phyloP scores from a whole-genome alignment of 2,329 filamentous ascomycete species.

The Tolypocladium cylindrosporum region DNA sequence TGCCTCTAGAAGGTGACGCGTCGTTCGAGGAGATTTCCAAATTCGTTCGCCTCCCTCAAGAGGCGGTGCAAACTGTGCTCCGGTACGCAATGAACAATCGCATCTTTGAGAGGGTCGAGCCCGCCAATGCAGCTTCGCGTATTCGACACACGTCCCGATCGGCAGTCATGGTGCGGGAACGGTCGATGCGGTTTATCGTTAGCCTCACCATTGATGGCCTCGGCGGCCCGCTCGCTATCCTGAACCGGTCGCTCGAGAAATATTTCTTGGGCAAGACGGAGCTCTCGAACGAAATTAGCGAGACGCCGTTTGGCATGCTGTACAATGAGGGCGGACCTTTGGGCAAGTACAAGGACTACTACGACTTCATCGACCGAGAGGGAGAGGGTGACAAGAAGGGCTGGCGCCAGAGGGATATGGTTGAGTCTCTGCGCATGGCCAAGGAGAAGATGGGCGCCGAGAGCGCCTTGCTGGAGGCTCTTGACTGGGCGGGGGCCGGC shows the following conservation, averaged over 20 bases:
- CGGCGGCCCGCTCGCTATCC: constrained; percentile 16
- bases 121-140: neutral
- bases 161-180: constrained; percentile 18
- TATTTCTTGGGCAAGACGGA: constrained; percentile 17
- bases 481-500: constrained; percentile 6
- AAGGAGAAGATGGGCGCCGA: constrained; percentile 3
- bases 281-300: constrained; percentile 17
- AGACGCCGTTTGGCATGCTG: constrained; percentile 22
- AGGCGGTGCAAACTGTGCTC: constrained; percentile 25
- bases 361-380: constrained; percentile 6
- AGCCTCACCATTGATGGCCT: constrained; percentile 23
- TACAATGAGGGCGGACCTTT: constrained; percentile 7
- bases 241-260: constrained; percentile 15
- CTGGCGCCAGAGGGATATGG: constrained; percentile 6
- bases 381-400: constrained; percentile 9
- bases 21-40: constrained; percentile 14
- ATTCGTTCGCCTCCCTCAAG: constrained; percentile 23
- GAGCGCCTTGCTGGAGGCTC: constrained; percentile 4
- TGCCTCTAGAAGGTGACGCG: constrained; percentile 11
- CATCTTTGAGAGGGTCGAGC: constrained; percentile 16
- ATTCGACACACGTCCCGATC: constrained; percentile 26
- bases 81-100: constrained; percentile 25
- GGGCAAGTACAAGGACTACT: constrained; percentile 4
- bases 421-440: constrained; percentile 4
- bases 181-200: constrained; percentile 17